Percentiles rank a stretch among this genome's conserved stretches.
Evolutionary conservation across 805 yeast species (phyloP).

Genomic region (Metschnikowia dekortorum): DNA sequence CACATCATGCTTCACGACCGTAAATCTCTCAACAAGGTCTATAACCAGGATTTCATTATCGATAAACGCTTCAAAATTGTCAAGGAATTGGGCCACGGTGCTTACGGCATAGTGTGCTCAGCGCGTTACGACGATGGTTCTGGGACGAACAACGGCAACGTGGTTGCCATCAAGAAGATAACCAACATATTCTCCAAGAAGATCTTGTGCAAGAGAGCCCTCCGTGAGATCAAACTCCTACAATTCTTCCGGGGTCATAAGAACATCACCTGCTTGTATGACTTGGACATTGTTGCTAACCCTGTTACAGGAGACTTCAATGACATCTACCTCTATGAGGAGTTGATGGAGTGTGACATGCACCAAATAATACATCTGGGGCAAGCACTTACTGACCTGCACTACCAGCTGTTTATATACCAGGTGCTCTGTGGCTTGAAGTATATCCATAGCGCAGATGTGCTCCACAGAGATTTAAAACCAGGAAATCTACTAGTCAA

Average conservation of each 20-base stretch:
- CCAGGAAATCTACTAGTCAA: slow-evolving; percentile 91
- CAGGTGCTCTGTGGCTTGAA: slow-evolving; percentile 88
- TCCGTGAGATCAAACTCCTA: slow-evolving; percentile 83
- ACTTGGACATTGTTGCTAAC: slow-evolving; percentile 83
- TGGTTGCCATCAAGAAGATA: slow-evolving; percentile 91
- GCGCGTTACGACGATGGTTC: slow-evolving; percentile 80
- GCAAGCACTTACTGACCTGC: slow-evolving; percentile 91
- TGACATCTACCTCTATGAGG: slow-evolving; percentile 91
- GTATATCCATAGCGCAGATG: slow-evolving; percentile 88
- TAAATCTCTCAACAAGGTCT: slow-evolving; percentile 37
- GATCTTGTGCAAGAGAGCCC: slow-evolving; percentile 84
- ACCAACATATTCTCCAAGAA: slow-evolving; percentile 91
- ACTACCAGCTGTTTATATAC: slow-evolving; percentile 88
- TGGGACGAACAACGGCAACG: slow-evolving; percentile 27
- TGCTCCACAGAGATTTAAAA: slow-evolving; percentile 88
- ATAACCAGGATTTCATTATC: slow-evolving; percentile 86
- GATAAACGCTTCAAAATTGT: slow-evolving; percentile 85
- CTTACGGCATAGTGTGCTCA: slow-evolving; percentile 94
- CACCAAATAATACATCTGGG: slow-evolving; percentile 94
- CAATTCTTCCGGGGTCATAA: slow-evolving; percentile 95
- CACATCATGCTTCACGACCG: slow-evolving; percentile 22
- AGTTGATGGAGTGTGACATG: slow-evolving; percentile 97
- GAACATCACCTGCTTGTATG: slow-evolving; percentile 92
- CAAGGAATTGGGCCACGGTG: slow-evolving; percentile 95
- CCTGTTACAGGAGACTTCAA: slow-evolving; percentile 62